Base-by-base conservation (phyloP, 225 moss, liverwort and hornwort species). In the Sphagnum tenellum region DNA sequence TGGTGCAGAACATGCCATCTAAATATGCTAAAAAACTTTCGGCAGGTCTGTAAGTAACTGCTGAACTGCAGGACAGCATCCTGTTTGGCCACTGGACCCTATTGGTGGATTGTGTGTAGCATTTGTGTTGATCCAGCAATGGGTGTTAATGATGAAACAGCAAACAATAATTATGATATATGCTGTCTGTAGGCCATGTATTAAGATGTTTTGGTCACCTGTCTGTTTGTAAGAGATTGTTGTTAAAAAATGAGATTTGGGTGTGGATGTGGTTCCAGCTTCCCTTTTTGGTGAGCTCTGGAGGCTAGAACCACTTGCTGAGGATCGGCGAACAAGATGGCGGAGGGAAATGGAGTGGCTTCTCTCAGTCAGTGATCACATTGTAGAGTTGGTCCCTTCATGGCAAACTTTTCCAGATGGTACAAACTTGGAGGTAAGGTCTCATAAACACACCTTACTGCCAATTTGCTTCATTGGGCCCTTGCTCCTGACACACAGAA, bases 281-380 rank as follows among this genome's bases (percentile, higher is more conserved):
- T 95, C 94, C 9, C 82, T 95, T 3, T 95, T 95, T 62, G 94
- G 94, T 61, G 91, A 95, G 85, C 68, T 95, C 11, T 95, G 91
- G 91, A 89, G 91, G 73, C 69, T 95, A 75, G 94, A 95, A 62
- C 94, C 94, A 12, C 86, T 95, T 11, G 65, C 81, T 10, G 76
- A 84, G 12, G 88, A 89, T 46, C 76, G 89, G 48, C 78, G 91
- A 69, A 91, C 88, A 46, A 91, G 71, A 70, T 95, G 94, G 94
- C 85, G 91, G 14, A 80, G 94, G 69, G 94, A 95, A 77, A 91
- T 95, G 91, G 94, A 95, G 64, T 95, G 94, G 94, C 81, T 95
- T 57, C 59, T 91, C 62, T 91, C 89, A 52, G 94, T 95, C 44
- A 95, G 94, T 68, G 94, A 95, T 64, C 94, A 95, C 64, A 88